Base-by-base conservation (phyloP, 306 rosid genomes). In the Cercis canadensis region DNA sequence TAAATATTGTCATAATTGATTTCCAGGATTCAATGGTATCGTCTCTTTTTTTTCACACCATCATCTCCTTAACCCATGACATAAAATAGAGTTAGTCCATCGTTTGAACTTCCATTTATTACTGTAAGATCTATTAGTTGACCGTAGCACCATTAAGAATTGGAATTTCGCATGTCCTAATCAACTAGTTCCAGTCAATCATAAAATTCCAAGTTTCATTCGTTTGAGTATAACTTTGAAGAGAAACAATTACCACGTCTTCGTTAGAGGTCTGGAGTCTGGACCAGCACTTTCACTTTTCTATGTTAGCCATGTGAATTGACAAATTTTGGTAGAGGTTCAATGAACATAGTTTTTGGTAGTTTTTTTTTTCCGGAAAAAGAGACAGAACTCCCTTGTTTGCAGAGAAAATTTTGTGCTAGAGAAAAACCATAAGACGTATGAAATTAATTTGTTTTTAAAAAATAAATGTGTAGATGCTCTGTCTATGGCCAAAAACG, bases 321-420 rank as follows among this genome's bases (percentile, higher is more conserved):
- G 16, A 16, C 57, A 67, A 11, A 67, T 40, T 67, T 58, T 57
- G 49, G 67, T 13, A 1, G 56, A 16, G n/a, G n/a, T n/a, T n/a
- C n/a, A n/a, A n/a, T n/a, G n/a, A n/a, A n/a, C n/a, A n/a, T n/a
- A n/a, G n/a, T n/a, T n/a, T n/a, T n/a, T n/a, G n/a, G n/a, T n/a
- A n/a, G n/a, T n/a, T n/a, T n/a, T n/a, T 29, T 63, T 8, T 47
- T 55, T 47, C 37, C 66, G 39, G 57, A 36, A 4, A 52, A 57
- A 60, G 36, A 17, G 75, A 78, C 75, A 57, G 10, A 72, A 65
- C 60, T 71, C 44, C 77, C 29, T 41, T 65, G 45, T 72, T 64
- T 40, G 21, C 17, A 9, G 24, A 65, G 41, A 72, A 78, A 58
- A 58, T 5, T 45, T 8, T 41, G 29, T 24, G 29, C 29, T 24